Evolutionary conservation across 1,284 basidiomycete genomes (phyloP).

Genomic region (Papiliotrema fonsecae): DNA sequence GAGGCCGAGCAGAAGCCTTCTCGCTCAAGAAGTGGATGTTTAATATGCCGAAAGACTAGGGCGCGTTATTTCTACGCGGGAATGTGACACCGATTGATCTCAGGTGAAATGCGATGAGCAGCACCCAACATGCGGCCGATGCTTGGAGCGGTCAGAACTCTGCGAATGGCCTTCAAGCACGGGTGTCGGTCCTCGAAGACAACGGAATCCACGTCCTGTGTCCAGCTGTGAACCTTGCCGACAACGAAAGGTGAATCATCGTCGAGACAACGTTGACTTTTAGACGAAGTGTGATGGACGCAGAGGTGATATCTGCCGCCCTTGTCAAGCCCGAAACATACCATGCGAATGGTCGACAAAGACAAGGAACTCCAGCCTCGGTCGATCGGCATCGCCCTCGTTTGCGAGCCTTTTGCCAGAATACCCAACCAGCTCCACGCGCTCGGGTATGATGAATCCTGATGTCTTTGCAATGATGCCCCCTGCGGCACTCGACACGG

Average conservation of each 20-base stretch:
- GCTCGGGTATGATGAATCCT: not conserved
- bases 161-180: slow-evolving; percentile 2
- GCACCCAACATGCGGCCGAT: slow-evolving; percentile 9
- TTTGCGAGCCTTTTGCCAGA: not conserved
- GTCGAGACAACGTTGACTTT: not conserved
- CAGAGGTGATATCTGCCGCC: not conserved
- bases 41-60: not conserved
- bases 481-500: too few relatives aligned
- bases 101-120: slow-evolving; percentile 17
- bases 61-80: not conserved
- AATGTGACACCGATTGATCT: too few relatives aligned
- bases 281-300: not conserved
- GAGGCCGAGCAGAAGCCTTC: not conserved
- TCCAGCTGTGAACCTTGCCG: slow-evolving; percentile 13
- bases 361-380: not conserved
- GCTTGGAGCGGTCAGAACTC: not conserved
- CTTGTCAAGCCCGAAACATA: not conserved
- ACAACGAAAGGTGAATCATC: slow-evolving; percentile 4
- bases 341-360: not conserved
- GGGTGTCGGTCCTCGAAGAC: not conserved
- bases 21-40: not conserved
- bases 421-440: too few relatives aligned
- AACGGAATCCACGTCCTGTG: slow-evolving; percentile 7
- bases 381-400: not conserved
- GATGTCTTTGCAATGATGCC: not conserved